Evolutionary conservation across 1,139 yeast species (phyloP).

Genomic region (Kodamaea plutei): DNA sequence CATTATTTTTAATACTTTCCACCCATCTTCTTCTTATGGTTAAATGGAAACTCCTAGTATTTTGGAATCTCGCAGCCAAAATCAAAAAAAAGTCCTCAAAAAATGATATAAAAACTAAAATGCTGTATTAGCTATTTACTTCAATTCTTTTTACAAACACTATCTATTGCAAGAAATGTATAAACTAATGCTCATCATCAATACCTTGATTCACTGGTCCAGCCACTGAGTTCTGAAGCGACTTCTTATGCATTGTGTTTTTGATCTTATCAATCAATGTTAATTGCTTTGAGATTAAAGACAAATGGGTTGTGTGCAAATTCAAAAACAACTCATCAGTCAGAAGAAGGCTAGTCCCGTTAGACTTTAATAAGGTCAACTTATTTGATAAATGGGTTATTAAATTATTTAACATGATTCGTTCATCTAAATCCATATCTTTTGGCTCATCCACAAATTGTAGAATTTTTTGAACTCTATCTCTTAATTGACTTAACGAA

Average conservation of each 20-base stretch:
- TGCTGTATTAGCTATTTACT: too few species aligned
- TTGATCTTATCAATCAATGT: slow-evolving; percentile 9
- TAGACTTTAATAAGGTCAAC: slow-evolving; percentile 13
- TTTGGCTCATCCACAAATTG: slow-evolving; percentile 14
- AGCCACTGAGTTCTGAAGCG: slow-evolving; percentile 7
- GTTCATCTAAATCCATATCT: slow-evolving; percentile 8
- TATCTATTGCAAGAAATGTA: too few species aligned
- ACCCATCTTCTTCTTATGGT: too few species aligned
- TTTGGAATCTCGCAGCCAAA: too few species aligned
- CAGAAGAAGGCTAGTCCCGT: too few species aligned
- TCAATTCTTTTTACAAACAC: too few species aligned
- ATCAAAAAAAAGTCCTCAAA: too few species aligned
- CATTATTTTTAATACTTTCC: too few species aligned
- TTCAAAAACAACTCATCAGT: slow-evolving; percentile 4
- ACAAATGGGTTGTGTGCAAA: slow-evolving; percentile 24
- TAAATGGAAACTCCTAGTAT: too few species aligned
- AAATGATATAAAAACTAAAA: too few species aligned
- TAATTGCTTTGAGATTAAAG: slow-evolving; percentile 29
- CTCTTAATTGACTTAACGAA: slow-evolving; percentile 21
- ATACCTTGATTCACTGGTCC: too few species aligned
- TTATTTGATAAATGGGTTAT: slow-evolving; percentile 26
- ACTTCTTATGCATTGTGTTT: slow-evolving; percentile 5
- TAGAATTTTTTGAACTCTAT: slow-evolving; percentile 19
- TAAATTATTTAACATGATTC: slow-evolving; percentile 19
- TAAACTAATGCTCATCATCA: neutral